phyloP scores from a whole-genome alignment of 164 flowering plant species.

The Stephania cephalantha region DNA sequence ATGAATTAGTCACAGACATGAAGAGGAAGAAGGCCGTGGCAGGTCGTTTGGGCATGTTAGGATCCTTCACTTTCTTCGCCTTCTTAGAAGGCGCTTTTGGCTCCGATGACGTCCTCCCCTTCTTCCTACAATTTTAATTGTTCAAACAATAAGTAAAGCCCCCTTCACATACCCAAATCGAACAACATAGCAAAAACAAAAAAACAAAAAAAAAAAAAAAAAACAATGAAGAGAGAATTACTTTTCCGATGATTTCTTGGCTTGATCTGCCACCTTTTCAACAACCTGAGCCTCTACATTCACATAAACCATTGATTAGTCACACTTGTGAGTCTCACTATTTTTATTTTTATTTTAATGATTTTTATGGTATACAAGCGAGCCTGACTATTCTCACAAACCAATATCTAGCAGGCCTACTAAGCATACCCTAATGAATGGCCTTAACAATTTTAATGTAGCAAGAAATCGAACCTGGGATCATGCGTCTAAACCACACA shows the following conservation, averaged over 20 bases:
- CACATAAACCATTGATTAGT: neutral
- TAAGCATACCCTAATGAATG: no score
- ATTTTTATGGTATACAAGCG: no score
- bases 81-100: constrained; percentile 38
- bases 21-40: constrained; percentile 80
- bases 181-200: neutral
- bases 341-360: no score
- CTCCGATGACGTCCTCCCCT: constrained; percentile 23
- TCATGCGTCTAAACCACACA: no score
- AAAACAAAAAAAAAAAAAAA: neutral
- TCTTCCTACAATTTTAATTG: constrained; percentile 32
- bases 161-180: constrained; percentile 2
- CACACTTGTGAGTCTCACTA: no score
- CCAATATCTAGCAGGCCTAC: no score
- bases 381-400: no score
- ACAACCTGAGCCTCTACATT: constrained; percentile 58
- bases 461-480: no score
- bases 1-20: constrained; percentile 40
- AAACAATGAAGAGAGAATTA: constrained; percentile 6
- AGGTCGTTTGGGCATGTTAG: constrained; percentile 81
- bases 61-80: constrained; percentile 41
- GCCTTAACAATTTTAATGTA: no score
- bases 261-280: constrained; percentile 41
- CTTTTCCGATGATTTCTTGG: constrained; percentile 47
- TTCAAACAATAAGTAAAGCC: neutral